Evolutionary conservation across 257 asterid genomes (phyloP).

Genomic region (Solanum virginianum): DNA sequence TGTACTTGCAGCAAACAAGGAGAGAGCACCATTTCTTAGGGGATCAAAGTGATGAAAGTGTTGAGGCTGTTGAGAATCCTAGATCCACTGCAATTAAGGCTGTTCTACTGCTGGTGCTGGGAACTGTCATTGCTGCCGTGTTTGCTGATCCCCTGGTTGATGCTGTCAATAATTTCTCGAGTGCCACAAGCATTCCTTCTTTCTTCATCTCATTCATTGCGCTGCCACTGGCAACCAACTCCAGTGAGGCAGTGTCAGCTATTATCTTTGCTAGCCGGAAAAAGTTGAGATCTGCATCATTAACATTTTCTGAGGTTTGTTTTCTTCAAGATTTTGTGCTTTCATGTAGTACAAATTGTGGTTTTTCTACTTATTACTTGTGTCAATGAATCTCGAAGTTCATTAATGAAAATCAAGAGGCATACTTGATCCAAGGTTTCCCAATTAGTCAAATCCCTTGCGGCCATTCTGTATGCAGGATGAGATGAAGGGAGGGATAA

Average conservation of each 20-base stretch:
- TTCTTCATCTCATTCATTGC: conserved; percentile 86
- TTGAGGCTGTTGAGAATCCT: conserved; percentile 46
- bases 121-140: conserved; percentile 76
- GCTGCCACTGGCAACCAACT: conserved; percentile 86
- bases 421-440: neutral
- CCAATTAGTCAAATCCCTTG: neutral
- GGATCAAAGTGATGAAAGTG: conserved; percentile 43
- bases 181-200: conserved; percentile 71
- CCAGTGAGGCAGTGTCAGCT: conserved; percentile 92
- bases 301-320: conserved; percentile 89
- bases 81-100: conserved; percentile 47
- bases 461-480: neutral
- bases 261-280: conserved; percentile 78
- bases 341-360: neutral
- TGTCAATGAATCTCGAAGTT: neutral
- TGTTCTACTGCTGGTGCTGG: conserved; percentile 48
- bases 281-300: conserved; percentile 62
- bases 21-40: conserved; percentile 59
- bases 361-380: neutral
- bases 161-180: conserved; percentile 72
- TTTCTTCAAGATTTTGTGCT: neutral
- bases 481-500: neutral
- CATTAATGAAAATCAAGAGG: neutral
- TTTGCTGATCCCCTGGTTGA: conserved; percentile 95
- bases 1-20: conserved; percentile 58